Evolutionary conservation across 2,329 filamentous ascomycete genomes (phyloP).

Genomic region (Hypoxylon sp.): DNA sequence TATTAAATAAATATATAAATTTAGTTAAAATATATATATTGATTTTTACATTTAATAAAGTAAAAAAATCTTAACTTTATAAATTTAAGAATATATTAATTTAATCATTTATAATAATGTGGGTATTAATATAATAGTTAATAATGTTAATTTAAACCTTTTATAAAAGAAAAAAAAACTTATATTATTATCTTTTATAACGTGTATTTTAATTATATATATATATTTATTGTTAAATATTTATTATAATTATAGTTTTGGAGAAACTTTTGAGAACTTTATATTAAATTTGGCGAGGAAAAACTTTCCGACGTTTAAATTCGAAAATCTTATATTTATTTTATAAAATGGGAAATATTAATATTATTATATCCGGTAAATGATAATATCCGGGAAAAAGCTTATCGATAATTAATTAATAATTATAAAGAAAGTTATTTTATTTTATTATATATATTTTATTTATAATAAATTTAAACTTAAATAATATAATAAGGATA

Average conservation of each 20-base stretch:
- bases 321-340: neutral
- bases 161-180: neutral
- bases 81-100: neutral
- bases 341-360: neutral
- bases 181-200: neutral
- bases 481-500: conserved; percentile 3
- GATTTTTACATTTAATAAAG: neutral
- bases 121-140: neutral
- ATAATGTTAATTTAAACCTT: neutral
- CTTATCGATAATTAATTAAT: no score
- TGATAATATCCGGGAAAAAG: neutral
- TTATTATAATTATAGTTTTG: neutral
- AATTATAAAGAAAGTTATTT: neutral
- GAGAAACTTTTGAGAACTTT: neutral
- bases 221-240: neutral
- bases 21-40: neutral
- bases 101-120: no score
- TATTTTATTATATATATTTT: conserved; percentile 8
- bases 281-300: neutral
- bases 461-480: conserved; percentile 2
- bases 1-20: neutral
- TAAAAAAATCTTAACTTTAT: neutral
- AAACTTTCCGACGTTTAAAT: neutral
- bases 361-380: neutral
- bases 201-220: neutral